phyloP scores from a whole-genome alignment of 768 basidiomycete species.

The Cubamyces sp. region DNA sequence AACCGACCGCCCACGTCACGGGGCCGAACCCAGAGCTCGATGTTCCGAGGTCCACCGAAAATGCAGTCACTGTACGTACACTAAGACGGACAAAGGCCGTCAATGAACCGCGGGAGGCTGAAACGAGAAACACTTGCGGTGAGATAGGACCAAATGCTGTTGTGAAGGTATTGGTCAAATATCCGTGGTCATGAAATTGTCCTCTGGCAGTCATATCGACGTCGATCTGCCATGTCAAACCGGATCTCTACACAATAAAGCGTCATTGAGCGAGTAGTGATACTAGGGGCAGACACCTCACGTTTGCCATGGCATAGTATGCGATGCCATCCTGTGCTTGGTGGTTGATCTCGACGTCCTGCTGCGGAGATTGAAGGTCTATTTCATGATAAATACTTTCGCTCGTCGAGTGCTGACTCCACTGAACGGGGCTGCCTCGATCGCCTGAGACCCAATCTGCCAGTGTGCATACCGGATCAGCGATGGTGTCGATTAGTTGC shows the following conservation, averaged over 20 bases:
- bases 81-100: too few relatives aligned
- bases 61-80: slow-evolving; percentile 26
- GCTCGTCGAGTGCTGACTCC: slow-evolving; percentile 13
- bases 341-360: slow-evolving; percentile 7
- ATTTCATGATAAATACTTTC: slow-evolving; percentile 19
- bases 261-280: background rate
- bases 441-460: slow-evolving; percentile 25
- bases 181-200: slow-evolving; percentile 26
- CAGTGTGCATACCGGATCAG: background rate
- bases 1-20: slow-evolving; percentile 35
- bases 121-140: slow-evolving; percentile 23
- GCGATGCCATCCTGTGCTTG: slow-evolving; percentile 23
- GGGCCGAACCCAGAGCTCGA: slow-evolving; percentile 23
- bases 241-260: background rate
- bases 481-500: background rate
- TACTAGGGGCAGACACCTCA: background rate
- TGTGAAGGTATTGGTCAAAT: slow-evolving; percentile 16
- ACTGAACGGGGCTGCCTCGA: background rate
- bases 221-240: slow-evolving; percentile 20
- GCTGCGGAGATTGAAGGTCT: slow-evolving; percentile 5
- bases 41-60: slow-evolving; percentile 34
- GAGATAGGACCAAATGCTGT: slow-evolving; percentile 21
- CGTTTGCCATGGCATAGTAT: slow-evolving; percentile 22
- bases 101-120: too few relatives aligned
- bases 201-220: slow-evolving; percentile 17